Conservation (phyloP, 2,329 filamentous ascomycete genomes). For the Aspergillus floridensis region DNA sequence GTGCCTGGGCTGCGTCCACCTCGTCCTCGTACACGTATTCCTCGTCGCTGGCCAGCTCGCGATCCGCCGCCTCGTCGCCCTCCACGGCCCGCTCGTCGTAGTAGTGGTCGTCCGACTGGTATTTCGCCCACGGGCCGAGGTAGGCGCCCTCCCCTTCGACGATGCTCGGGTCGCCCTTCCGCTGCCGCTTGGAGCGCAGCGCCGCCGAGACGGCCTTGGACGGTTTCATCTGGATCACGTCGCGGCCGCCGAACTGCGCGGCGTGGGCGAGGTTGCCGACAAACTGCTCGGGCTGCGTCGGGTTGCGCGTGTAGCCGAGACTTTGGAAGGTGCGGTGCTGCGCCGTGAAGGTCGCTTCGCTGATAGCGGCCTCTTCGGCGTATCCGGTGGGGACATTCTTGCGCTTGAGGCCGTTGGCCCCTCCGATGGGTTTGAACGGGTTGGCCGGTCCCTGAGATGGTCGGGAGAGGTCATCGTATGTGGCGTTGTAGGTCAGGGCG, state of each 20-base stretch:
- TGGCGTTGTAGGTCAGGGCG: constrained; percentile 54
- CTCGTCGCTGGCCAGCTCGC: constrained; percentile 72
- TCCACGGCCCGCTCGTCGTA: constrained; percentile 63
- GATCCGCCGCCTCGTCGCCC: constrained; percentile 53
- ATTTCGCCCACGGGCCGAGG: constrained; percentile 91
- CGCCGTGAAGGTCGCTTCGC: constrained; percentile 83
- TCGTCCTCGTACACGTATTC: constrained; percentile 72
- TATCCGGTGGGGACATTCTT: constrained; percentile 82
- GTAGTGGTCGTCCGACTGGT: constrained; percentile 69
- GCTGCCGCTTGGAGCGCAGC: constrained; percentile 72
- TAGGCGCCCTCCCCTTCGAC: constrained; percentile 87
- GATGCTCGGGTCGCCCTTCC: constrained; percentile 77
- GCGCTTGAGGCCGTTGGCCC: constrained; percentile 60
- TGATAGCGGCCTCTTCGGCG: constrained; percentile 84
- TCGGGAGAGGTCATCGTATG: constrained; percentile 69
- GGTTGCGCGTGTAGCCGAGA: constrained; percentile 53
- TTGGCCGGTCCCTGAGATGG: constrained; percentile 68
- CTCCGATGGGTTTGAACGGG: constrained; percentile 65
- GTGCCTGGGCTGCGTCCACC: constrained; percentile 47
- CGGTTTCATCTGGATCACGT: constrained; percentile 55
- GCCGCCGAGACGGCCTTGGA: constrained; percentile 69
- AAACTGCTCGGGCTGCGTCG: constrained; percentile 42
- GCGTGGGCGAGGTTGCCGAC: constrained; percentile 50
- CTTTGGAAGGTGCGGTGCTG: constrained; percentile 83
- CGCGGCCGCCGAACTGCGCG: constrained; percentile 46